Base-by-base conservation (phyloP, 495 filamentous ascomycete genomes). In the Aspergillus baeticus region DNA sequence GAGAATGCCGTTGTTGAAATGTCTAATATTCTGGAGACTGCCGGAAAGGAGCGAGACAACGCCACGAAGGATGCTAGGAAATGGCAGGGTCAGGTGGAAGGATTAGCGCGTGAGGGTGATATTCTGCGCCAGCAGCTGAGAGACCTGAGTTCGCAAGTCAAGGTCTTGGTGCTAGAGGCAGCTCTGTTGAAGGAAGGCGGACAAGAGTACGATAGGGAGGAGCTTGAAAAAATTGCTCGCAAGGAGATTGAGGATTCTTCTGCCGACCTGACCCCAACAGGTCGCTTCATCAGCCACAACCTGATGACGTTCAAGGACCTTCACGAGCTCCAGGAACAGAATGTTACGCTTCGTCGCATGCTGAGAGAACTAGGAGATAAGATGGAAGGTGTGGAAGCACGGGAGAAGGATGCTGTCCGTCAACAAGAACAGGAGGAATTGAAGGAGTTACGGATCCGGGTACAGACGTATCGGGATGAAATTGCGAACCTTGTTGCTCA, bases 301-400 rank as follows among this genome's bases (percentile, higher is more conserved):
- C 76, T 97, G 3, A 86, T 87, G 5, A 84, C 87, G 1, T 98
- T 94, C 83, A 89, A 87, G 52, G 84, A 89, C 62, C 83, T 96
- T 39, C 81, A 79, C 42, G 89, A 97, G 48, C 81, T 99, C 21
- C 92, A 98, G 61, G 85, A 89, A 45, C 88, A 96, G 74, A 98
- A 99, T 59, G 75, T 86, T 55, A 87, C 91, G 36, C 80, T 96
- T 6, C 80, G 96, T 13, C 84, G 83, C 43, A 82, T 94, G 64
- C 87, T 91, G 10, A 83, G 92, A 42, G 86, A 94, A 44, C 77
- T 98, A 14, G 90, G 89, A 14, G 86, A 91, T 52, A 82, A 87
- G 66, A 95, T 96, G 88, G 94, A 98, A 72, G 88, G 88, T 17
- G 88, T 90, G 62, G 93, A 96, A 64, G 90, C 91, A 0, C 73